A percentile compares a stretch with the other conserved stretches of the same genome.
phyloP scores from a whole-genome alignment of 441 rosid species.

The Eutrema salsugineum region DNA sequence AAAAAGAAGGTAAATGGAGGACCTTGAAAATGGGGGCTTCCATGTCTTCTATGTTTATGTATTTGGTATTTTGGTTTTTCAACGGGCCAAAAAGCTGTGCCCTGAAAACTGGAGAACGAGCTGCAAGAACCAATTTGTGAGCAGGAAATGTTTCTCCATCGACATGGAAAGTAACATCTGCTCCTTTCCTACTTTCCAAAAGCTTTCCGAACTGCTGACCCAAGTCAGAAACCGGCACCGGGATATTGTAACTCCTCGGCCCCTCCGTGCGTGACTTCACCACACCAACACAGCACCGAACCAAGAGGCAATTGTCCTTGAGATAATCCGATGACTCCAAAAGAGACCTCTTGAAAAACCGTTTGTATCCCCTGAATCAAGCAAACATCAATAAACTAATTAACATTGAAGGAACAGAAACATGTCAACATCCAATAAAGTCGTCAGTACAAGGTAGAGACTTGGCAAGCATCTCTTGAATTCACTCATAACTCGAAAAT shows the following conservation, averaged over 20 bases:
- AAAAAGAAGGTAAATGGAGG: background rate
- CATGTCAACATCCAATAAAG: background rate
- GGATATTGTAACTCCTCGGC: slow-evolving; percentile 69
- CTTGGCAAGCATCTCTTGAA: background rate
- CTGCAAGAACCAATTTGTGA: slow-evolving; percentile 92
- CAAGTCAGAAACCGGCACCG: slow-evolving; percentile 69
- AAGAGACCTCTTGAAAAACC: slow-evolving; percentile 76
- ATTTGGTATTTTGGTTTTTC: slow-evolving; percentile 68
- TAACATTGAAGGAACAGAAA: slow-evolving; percentile 14
- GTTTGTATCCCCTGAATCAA: slow-evolving; percentile 85
- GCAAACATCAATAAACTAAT: background rate
- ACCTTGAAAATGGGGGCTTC: slow-evolving; percentile 90
- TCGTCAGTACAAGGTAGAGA: background rate
- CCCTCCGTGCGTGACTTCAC: slow-evolving; percentile 93
- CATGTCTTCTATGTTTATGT: slow-evolving; percentile 79
- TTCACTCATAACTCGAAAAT: background rate
- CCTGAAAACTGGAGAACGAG: slow-evolving; percentile 94
- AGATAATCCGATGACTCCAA: slow-evolving; percentile 86
- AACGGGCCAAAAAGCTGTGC: slow-evolving; percentile 99
- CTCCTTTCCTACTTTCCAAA: slow-evolving; percentile 68
- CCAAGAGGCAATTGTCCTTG: slow-evolving; percentile 71
- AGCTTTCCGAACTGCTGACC: slow-evolving; percentile 78
- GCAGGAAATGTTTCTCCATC: slow-evolving; percentile 76
- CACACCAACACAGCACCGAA: slow-evolving; percentile 89
- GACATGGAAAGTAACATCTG: slow-evolving; percentile 79